Conservation (phyloP, 2,329 filamentous ascomycete genomes). For the Elsinoe perseae region DNA sequence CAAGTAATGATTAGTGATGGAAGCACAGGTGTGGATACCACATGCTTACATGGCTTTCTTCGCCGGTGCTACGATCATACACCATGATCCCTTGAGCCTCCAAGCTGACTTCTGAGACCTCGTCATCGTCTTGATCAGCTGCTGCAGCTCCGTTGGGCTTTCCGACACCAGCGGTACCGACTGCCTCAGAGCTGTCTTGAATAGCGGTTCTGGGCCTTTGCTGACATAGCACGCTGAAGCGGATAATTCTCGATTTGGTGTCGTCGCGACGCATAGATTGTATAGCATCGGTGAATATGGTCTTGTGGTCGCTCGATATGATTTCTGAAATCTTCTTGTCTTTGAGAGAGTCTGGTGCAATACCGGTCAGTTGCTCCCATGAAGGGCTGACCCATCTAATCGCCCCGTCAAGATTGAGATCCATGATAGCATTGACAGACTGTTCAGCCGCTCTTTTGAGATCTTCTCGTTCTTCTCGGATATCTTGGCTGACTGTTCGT, state of each 20-base stretch:
- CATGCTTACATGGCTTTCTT: conserved; percentile 75
- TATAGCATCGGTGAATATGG: conserved; percentile 72
- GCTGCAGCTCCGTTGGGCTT: background rate
- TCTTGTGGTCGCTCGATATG: conserved; percentile 64
- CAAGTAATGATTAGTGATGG: conserved; percentile 22
- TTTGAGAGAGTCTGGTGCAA: conserved; percentile 61
- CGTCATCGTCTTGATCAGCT: conserved; percentile 27
- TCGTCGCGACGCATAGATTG: conserved; percentile 90
- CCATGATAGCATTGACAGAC: conserved; percentile 91
- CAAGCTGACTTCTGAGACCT: conserved; percentile 53
- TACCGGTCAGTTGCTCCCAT: conserved; percentile 89
- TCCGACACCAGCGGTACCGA: background rate
- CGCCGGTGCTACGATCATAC: conserved; percentile 78
- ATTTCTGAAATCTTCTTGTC: conserved; percentile 73
- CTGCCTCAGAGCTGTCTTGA: conserved; percentile 19
- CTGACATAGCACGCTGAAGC: conserved; percentile 63
- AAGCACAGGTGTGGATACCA: background rate
- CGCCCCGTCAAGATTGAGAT: conserved; percentile 80
- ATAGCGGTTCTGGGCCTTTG: conserved; percentile 16
- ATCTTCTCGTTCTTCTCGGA: conserved; percentile 86
- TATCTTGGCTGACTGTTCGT: conserved; percentile 72
- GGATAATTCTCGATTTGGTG: conserved; percentile 81
- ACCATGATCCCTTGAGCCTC: conserved; percentile 99
- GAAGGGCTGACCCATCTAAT: conserved; percentile 96
- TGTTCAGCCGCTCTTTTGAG: conserved; percentile 92